Base-by-base conservation (phyloP, 2,329 filamentous ascomycete species). In the Botryosphaeria dothidea region DNA sequence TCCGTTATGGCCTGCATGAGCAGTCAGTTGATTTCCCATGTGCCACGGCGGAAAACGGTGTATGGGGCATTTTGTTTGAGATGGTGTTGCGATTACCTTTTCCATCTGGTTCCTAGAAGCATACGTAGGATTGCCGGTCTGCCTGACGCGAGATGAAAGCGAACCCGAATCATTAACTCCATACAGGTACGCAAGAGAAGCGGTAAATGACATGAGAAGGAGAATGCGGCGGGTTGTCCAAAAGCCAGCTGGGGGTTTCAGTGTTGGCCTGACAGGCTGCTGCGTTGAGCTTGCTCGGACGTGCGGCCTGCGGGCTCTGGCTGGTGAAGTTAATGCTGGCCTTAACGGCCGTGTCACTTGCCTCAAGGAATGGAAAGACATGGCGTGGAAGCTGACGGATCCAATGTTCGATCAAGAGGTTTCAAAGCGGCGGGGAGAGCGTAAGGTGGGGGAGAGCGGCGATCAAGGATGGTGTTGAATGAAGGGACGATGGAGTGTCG, bases 71-170 rank as follows among this genome's bases (percentile, higher is more conserved):
- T n/a, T n/a, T n/a, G n/a, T n/a, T n/a, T n/a, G n/a, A n/a, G n/a
- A n/a, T n/a, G n/a, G n/a, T n/a, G n/a, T n/a, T n/a, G n/a, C n/a
- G 15, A 15, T 15, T 17, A 41, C 38, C 70, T 76, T 79, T 69
- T 86, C 81, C 79, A 86, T 81, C 58, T 85, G 79, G 6, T 74
- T 70, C 58, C 83, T 75, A 25, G 73, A 79, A 5, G 83, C 85
- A 78, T 86, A 87, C 21, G 69, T 70, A 2, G 78, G 79, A 23
- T 69, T 73, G 6, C 68, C 38, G 6, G 71, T 66, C 15, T 67
- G 70, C n/a, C 69, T 67, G 66, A 71, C 70, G 19, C 70, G 67
- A 65, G 72, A 75, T 25, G 71, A 69, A 45, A 74, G 64, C 4
- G 69, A 34, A 5, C 70, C 67, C 17, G 66, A 71, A n/a, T 70